A percentile compares a stretch with the other conserved stretches of the same genome.
phyloP scores from a whole-genome alignment of 2,329 filamentous ascomycete species.

The Verticillium tricorpus region DNA sequence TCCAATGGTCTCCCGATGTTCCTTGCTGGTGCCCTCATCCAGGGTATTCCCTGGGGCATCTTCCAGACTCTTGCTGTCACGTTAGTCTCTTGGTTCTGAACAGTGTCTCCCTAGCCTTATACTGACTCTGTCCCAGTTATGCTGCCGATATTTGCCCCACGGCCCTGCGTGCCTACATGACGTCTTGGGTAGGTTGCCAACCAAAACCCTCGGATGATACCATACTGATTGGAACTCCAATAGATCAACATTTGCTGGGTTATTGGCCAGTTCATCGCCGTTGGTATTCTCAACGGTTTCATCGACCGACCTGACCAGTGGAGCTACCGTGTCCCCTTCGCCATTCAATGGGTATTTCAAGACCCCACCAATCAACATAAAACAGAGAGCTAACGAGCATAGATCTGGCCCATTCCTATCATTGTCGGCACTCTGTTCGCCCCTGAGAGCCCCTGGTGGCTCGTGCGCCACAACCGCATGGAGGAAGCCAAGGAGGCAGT shows the following conservation, averaged over 20 bases:
- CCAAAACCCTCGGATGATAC: neutral
- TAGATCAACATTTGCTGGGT: constrained; percentile 35
- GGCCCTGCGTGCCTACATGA: constrained; percentile 50
- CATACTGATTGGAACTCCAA: neutral
- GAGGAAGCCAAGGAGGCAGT: constrained; percentile 36
- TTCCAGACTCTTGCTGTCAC: constrained; percentile 48
- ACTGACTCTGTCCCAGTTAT: constrained; percentile 29
- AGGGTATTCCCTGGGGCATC: constrained; percentile 47
- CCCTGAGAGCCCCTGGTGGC: constrained; percentile 47
- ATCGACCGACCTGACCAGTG: constrained; percentile 34
- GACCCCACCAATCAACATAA: neutral
- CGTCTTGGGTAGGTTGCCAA: constrained; percentile 37
- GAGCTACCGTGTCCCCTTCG: constrained; percentile 47
- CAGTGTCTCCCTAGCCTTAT: neutral
- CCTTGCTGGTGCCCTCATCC: constrained; percentile 32
- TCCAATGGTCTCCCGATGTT: constrained; percentile 40
- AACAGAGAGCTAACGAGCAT: neutral
- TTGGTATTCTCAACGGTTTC: constrained; percentile 40
- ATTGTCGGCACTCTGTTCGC: constrained; percentile 39
- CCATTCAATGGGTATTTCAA: constrained; percentile 38
- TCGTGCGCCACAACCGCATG: constrained; percentile 38
- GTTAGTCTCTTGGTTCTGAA: constrained; percentile 45
- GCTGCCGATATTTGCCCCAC: constrained; percentile 36
- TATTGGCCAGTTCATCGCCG: constrained; percentile 48
- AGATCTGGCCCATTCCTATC: constrained; percentile 42